Evolutionary conservation across 2,329 filamentous ascomycete species (phyloP).

Genomic region (Penicillium italicum): DNA sequence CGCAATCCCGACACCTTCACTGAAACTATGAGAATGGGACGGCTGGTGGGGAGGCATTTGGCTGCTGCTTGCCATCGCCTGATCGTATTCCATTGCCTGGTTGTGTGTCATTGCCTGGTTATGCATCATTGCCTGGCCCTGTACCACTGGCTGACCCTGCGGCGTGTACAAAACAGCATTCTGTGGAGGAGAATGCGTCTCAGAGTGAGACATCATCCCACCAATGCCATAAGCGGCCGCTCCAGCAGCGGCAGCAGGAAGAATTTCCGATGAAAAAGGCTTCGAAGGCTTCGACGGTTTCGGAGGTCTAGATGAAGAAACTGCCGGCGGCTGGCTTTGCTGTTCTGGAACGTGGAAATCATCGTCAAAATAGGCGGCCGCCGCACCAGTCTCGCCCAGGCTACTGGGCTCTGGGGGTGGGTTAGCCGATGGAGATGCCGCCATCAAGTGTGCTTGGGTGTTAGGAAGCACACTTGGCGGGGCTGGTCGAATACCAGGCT

Average conservation of each 20-base stretch:
- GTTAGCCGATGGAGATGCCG: slow-evolving; percentile 50
- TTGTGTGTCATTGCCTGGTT: not conserved
- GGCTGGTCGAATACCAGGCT: slow-evolving; percentile 58
- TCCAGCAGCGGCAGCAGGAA: slow-evolving; percentile 28
- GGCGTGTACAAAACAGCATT: slow-evolving; percentile 18
- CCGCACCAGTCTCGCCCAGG: slow-evolving; percentile 45
- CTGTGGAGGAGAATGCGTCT: slow-evolving; percentile 16
- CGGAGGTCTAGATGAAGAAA: slow-evolving; percentile 21
- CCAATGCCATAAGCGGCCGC: slow-evolving; percentile 45
- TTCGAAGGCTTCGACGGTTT: slow-evolving; percentile 29
- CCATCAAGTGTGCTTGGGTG: slow-evolving; percentile 54
- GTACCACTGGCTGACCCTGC: not conserved
- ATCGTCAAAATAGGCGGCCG: slow-evolving; percentile 54
- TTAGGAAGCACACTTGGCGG: slow-evolving; percentile 53
- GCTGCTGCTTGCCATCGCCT: slow-evolving; percentile 13
- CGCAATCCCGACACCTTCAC: slow-evolving; percentile 36
- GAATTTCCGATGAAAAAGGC: slow-evolving; percentile 30
- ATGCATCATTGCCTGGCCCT: not conserved
- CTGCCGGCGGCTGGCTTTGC: slow-evolving; percentile 14
- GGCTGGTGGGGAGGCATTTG: slow-evolving; percentile 20
- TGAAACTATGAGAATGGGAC: slow-evolving; percentile 31
- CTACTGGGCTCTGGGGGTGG: slow-evolving; percentile 59
- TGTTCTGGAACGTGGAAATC: slow-evolving; percentile 14
- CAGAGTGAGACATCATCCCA: slow-evolving; percentile 27
- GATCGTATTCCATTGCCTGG: not conserved